Base-by-base conservation (phyloP, 768 basidiomycete species). In the Lactifluus piperatus region DNA sequence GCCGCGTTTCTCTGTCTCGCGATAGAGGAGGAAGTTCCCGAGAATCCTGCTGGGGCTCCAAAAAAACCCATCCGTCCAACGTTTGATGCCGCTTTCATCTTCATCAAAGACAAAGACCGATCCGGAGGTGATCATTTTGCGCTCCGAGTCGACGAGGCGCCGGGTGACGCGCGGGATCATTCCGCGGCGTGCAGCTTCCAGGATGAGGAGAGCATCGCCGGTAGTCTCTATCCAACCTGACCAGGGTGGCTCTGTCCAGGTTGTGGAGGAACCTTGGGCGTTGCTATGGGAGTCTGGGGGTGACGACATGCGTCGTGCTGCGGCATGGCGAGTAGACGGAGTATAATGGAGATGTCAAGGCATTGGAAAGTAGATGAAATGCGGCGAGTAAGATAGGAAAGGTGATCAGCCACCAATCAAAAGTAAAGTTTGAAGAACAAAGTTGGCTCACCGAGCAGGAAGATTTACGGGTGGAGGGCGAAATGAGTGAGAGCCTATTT, bases 61-160 rank as follows among this genome's bases (percentile, higher is more conserved):
- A 70, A 88, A 88, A 70, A 90, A 86, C n/a, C 94, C 93, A 73
- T 98, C 94, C 1, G 94, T 98, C 91, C 94, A 97, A 45, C 94
- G 81, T 75, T 94, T 95, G 76, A 98, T 98, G 27, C 94, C 93
- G 68, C 90, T 92, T 74, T 95, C 93, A 67, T 92, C 88, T 76
- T 97, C 94, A 71, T 98, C 92, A 68, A 97, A 98, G 64, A 97
- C 94, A 67, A 97, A 98, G 11, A 98, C 92, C 7, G 88, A 89
- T 57, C 94, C 94, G 6, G 86, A 89, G 18, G 85, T 85, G 70
- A 98, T 94, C 86, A 95, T 91, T 68, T 84, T 86, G 57, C 92
- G 82, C 71, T 98, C 94, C 32, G 88, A 81, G 70, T 97, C 94
- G 62, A 93, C 90, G 51, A 98, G 82, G 41, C 94, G 83, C 43